Evolutionary conservation across 768 basidiomycete species (phyloP).

Genomic region (Russula lepida): DNA sequence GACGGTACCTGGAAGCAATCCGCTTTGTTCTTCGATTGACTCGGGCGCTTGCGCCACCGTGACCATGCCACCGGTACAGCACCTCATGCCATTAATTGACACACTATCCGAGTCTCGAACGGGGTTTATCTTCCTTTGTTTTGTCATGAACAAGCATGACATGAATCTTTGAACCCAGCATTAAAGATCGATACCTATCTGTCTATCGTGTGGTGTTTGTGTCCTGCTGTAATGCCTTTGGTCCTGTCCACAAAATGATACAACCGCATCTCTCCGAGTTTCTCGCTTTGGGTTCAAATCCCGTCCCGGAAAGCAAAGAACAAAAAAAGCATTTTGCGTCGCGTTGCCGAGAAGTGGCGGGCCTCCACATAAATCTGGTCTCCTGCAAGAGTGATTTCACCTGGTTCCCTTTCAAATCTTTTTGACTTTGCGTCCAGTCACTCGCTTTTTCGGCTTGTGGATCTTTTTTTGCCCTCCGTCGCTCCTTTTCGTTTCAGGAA

Average conservation of each 20-base stretch:
- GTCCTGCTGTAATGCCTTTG: neutral
- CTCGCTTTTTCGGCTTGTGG: neutral
- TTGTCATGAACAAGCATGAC: slow-evolving; percentile 1
- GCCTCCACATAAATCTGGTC: slow-evolving; percentile 6
- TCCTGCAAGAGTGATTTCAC: neutral
- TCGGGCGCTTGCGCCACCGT: neutral
- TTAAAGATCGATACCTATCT: slow-evolving; percentile 4
- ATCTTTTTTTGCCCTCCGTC: neutral
- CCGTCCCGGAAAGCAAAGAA: neutral
- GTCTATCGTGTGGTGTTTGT: neutral
- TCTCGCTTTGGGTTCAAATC: slow-evolving; percentile 5
- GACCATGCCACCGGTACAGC: neutral
- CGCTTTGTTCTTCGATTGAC: slow-evolving; percentile 9
- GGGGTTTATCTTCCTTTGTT: slow-evolving; percentile 7
- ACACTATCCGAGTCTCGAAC: neutral
- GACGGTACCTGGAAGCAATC: neutral
- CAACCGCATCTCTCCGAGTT: neutral
- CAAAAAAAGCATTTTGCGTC: neutral
- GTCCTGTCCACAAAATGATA: neutral
- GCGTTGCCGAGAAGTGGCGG: neutral
- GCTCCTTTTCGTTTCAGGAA: neutral
- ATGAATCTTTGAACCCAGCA: slow-evolving; percentile 3
- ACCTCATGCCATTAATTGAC: neutral
- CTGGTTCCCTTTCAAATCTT: too few species aligned
- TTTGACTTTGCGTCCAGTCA: neutral